A percentile compares a stretch with the other conserved stretches of the same genome.
These are phyloP conservation scores for Microsporum ferrugineum DNA, from an alignment of 2,329 filamentous ascomycete species.

Conservation along the genomic window DNA sequence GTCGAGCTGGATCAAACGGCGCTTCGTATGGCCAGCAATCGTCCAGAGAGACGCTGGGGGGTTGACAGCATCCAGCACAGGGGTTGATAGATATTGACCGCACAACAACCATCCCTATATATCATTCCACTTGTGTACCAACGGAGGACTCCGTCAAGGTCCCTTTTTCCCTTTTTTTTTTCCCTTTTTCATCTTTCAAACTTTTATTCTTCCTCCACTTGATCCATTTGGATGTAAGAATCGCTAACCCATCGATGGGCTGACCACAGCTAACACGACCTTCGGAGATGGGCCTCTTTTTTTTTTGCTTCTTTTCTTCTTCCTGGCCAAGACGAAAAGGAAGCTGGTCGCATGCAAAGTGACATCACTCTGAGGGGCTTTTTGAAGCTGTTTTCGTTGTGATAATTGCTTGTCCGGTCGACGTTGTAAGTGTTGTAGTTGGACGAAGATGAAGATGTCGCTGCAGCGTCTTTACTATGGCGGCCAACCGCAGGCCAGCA, in stretches of 20 bases:
- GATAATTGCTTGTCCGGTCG: background rate
- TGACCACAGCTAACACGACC: background rate
- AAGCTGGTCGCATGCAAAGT: background rate
- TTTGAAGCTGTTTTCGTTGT: background rate
- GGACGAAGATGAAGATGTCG: background rate
- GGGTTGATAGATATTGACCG: background rate
- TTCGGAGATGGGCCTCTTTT: background rate
- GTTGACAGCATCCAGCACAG: background rate
- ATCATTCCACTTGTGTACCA: background rate
- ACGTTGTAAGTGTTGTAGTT: background rate
- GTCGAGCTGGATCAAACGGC: background rate
- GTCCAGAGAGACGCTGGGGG: background rate
- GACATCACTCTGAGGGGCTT: background rate
- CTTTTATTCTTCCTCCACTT: constrained; percentile 1
- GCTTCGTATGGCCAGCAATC: constrained; percentile 1
- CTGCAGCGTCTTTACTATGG: constrained; percentile 53
- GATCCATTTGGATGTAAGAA: background rate
- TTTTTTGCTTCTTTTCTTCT: background rate
- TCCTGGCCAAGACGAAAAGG: background rate
- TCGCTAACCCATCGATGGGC: background rate
- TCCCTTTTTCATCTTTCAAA: background rate
- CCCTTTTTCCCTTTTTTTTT: background rate
- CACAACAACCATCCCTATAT: background rate
- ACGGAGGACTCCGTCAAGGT: background rate
- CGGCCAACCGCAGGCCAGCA: constrained; percentile 54